Base-by-base conservation (phyloP, 73 alveolate genomes). In the Symbiodinium natans region DNA sequence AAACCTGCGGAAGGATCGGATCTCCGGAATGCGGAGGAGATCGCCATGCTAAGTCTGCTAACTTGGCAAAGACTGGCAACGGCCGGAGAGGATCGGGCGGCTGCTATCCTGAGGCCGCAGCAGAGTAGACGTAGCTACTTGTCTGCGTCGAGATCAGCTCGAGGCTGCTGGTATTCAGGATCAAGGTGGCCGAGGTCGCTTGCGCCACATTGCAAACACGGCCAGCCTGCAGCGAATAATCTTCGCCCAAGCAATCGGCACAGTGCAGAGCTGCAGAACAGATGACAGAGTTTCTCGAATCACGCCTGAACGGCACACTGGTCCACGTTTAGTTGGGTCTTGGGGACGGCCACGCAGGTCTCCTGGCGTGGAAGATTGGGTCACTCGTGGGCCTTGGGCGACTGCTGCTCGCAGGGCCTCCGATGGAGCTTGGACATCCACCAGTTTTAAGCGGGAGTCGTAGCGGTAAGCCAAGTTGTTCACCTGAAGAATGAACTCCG, bases 101-200 rank as follows among this genome's bases (percentile, higher is more conserved):
- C 6, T 46, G 59, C 21, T 46, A 0, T 11, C 9, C 7, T 25
- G 80, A 63, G 80, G 80, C 80, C 36, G 59, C 80, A n/a, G 80
- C 80, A 17, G 80, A 23, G 80, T 27, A 90, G 89, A 90, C 43
- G 39, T 63, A 71, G 29, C 97, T 39, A 74, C 87, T 74, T 39
- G 43, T 17, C 40, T 29, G 80, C 2, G 41, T 34, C 17, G 93
- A 86, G 48, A 86, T 73, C 41, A 48, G 93, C 54, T 48, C 93
- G 48, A 54, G 33, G 41, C 71, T 86, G 56, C 29, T 42, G 25
- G 54, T 36, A 21, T 73, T 86, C 39, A 86, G 82, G 25, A 31
- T 52, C n/a, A 86, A n/a, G 31, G 56, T 86, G 17, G 93, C 93
- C 40, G 93, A 86, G 25, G 83, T 86, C 83, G 93, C 93, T 74